Evolutionary conservation across 2,329 filamentous ascomycete species (phyloP).

Genomic region (Thelonectria blattea): DNA sequence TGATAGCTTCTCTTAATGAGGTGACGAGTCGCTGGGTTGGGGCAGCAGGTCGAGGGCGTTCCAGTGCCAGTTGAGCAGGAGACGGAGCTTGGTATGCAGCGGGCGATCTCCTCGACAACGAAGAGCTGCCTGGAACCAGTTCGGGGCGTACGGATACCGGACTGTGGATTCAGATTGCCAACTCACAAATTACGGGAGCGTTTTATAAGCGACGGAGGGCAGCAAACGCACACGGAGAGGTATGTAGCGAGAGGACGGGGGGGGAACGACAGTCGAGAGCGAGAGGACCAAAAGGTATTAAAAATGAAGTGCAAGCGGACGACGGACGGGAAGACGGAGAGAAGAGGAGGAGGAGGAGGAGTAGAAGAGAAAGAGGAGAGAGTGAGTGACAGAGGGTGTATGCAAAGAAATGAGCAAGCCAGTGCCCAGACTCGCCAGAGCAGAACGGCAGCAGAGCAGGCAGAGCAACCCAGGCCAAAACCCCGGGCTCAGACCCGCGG

Average conservation of each 20-base stretch:
- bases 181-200: conserved; percentile 9
- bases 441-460: conserved; percentile 6
- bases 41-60: neutral
- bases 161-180: conserved; percentile 5
- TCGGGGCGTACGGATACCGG: too few relatives aligned
- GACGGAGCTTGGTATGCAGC: conserved; percentile 7
- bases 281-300: conserved; percentile 4
- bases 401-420: neutral
- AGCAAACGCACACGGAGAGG: conserved; percentile 2
- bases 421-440: neutral
- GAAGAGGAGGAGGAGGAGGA: conserved; percentile 2
- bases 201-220: conserved; percentile 14
- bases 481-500: conserved; percentile 34
- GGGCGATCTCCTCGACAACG: conserved; percentile 11
- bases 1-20: neutral
- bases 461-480: neutral
- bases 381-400: neutral
- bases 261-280: neutral
- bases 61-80: neutral
- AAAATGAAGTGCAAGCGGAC: neutral
- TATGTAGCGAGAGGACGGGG: neutral
- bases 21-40: neutral
- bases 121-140: neutral
- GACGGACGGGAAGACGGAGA: neutral
- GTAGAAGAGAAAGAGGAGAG: conserved; percentile 10